Base-by-base conservation (phyloP, 192 early-diverging fungal species). In the Diversispora epigaea region DNA sequence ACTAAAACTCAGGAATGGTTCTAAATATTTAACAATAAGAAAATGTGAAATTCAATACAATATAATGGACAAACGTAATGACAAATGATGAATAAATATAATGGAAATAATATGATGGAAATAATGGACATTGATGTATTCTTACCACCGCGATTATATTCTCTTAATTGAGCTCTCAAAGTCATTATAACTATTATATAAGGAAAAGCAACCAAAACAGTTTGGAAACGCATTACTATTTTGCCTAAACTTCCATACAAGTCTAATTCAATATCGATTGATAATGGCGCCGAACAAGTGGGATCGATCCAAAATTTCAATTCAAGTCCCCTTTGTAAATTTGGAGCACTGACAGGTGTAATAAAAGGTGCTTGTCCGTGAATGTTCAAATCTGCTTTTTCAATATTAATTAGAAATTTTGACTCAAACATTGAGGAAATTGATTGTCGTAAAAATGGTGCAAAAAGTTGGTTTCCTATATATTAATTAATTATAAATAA, bases 201-300 rank as follows among this genome's bases (percentile, higher is more conserved):
- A 17, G 90, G 83, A 72, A 92, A 83, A 3, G 88, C 87, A n/a
- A 89, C 68, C 19, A 91, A 67, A n/a, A 87, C 85, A 69, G 90
- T 91, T 25, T 91, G 87, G 56, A 91, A 89, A 44, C 93, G 85
- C 76, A 91, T 90, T 7, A 91, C 82, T 47, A 89, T 77, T 22
- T 89, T 84, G 39, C 89, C 90, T 40, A 92, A 73, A 73, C 88
- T 90, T 47, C 90, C 89, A 76, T 92, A 92, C 81, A 83, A 86
- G 78, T 92, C 89, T 14, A 92, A 78, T 1, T 60, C 62, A 55
- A 92, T 75, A 10, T 80, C 71, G 0, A 94, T 12, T 8, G 81
- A 70, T 47, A 86, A 17, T 2, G 84, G 77, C 6, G 79, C 68
- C 14, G 76, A 40, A 68, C 87, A 88, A 17, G 73, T 79, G 8